Percentiles rank a stretch among this genome's conserved stretches.
Evolutionary conservation across 345 rosid genomes (phyloP).

Genomic region (Boechera retrofracta): DNA sequence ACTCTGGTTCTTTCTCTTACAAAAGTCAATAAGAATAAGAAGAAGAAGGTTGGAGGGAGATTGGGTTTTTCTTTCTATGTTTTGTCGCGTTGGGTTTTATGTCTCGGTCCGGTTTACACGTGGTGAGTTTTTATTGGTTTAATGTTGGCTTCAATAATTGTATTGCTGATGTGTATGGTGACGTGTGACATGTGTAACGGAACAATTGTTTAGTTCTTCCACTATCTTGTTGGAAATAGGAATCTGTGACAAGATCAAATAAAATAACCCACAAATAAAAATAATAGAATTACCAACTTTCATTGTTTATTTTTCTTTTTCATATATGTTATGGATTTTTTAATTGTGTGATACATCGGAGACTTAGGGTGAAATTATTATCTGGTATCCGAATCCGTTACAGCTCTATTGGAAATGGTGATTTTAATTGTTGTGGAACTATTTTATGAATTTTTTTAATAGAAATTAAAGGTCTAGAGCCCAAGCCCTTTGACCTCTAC

Average conservation of each 20-base stretch:
- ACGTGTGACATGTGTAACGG: not conserved
- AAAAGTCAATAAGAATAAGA: not conserved
- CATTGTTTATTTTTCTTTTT: not conserved
- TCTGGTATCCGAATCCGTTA: no score
- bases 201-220: not conserved
- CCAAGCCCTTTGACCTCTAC: no score
- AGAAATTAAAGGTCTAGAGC: no score
- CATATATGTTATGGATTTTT: no score
- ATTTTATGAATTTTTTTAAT: no score
- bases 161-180: not conserved
- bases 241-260: not conserved
- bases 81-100: no score
- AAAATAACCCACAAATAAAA: not conserved
- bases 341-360: no score
- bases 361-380: no score
- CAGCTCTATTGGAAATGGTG: no score
- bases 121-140: not conserved
- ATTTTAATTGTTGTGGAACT: no score
- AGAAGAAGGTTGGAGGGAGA: constrained; percentile 22
- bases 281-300: not conserved
- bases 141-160: not conserved
- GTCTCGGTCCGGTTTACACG: not conserved
- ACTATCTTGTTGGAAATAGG: not conserved
- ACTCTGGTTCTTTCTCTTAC: constrained; percentile 4
- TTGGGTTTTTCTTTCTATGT: constrained; percentile 1